phyloP scores from a whole-genome alignment of 495 filamentous ascomycete genomes.

The Aspergillus cavernicola region DNA sequence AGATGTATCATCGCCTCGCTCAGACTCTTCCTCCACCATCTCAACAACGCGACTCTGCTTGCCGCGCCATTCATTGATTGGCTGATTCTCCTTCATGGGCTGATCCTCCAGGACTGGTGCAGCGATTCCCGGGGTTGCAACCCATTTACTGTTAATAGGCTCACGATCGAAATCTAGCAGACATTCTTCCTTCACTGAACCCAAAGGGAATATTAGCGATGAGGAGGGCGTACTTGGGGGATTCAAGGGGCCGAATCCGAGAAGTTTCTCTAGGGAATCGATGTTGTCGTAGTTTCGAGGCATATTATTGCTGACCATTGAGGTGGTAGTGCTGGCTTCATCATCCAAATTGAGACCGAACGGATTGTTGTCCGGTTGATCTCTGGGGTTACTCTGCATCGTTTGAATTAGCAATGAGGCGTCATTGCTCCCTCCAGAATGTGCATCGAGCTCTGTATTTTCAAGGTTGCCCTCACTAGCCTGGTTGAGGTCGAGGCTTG shows the following conservation, averaged over 20 bases:
- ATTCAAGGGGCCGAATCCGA: constrained; percentile 18
- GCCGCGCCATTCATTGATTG: background rate
- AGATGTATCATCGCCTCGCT: constrained; percentile 24
- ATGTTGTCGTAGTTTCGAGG: background rate
- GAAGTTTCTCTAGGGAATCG: constrained; percentile 16
- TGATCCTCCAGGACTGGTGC: too few relatives aligned
- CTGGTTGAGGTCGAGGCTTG: background rate
- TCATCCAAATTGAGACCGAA: constrained; percentile 5
- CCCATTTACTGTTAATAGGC: background rate
- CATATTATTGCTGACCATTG: background rate
- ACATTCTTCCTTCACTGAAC: background rate
- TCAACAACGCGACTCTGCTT: constrained; percentile 10
- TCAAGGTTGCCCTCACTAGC: background rate
- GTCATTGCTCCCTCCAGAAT: background rate
- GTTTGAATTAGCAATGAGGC: background rate
- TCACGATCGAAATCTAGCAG: constrained; percentile 6
- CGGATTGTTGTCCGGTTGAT: constrained; percentile 1
- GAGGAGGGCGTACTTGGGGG: background rate
- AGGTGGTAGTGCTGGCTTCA: background rate
- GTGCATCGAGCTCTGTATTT: background rate
- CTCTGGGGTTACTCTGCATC: too few relatives aligned
- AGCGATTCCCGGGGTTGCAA: background rate
- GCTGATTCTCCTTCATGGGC: background rate
- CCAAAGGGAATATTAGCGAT: background rate
- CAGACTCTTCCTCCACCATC: constrained; percentile 23